Evolutionary conservation across 177 flowering plant genomes (phyloP), one percentile per base, ranked within the genome.

Genomic region (Vitis hybrid): DNA sequence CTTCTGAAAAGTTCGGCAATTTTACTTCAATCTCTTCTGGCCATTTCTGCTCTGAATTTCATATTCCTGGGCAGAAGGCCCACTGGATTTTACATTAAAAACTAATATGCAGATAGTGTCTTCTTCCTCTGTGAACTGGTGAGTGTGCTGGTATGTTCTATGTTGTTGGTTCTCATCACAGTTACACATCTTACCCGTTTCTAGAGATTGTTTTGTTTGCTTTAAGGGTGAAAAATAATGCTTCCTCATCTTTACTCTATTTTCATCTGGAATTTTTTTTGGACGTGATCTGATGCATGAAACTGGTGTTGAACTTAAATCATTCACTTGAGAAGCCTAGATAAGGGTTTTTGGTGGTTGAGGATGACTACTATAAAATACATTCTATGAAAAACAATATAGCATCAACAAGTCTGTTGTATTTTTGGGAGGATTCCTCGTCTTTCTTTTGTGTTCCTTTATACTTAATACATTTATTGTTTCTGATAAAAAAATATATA

Each of bases 61-160:
- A 65, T 74, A 72, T 91, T 74, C 78, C 85, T 74, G 90, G 89
- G 32, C 71, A 64, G 56, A 88, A 82, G 71, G 75, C 77, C 99
- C 98, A 57, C 69, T 96, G 56, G 99, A 96, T 83, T 77, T 93
- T 64, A 89, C 97, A 52, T 71, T 96, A 64, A 96, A 94, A 82
- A 84, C 98, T 64, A 69, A 63, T 48, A 81, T 93, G 85, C 82
- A 94, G 24, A 68, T 96, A 64, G 76, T 83, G 21, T 19, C 21
- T 19, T 19, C 21, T 19, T 19, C 21, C 21, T 19, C 21, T 83
- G 80, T 94, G 62, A 84, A 76, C 72, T 84, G 95, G 99, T 96
- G 74, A 80, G 91, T 81, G 27, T 67, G 15, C 16, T 52, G 15
- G 12, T 16, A 18, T 46, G 46, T 59, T 21, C 24, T 19, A 0